Conservation (phyloP, 345 rosid species). For the Boechera stricta region DNA sequence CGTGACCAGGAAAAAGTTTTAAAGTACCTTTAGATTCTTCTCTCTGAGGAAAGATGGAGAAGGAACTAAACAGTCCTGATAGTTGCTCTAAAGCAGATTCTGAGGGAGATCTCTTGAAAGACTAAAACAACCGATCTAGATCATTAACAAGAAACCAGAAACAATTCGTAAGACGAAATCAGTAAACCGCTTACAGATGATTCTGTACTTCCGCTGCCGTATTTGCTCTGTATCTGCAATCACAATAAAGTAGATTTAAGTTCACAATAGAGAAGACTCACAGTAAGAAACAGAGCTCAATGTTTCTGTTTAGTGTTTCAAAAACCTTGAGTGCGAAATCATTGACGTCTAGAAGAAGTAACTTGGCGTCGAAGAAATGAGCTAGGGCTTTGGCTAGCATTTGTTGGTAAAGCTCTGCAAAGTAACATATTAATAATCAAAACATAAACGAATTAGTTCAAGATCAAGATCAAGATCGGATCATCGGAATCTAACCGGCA, state of each 20-base stretch:
- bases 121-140: conserved; percentile 45
- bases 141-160: neutral
- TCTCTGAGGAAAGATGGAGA: conserved; percentile 63
- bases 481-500: conserved; percentile 59
- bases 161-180: neutral
- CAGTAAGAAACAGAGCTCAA: neutral
- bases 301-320: neutral
- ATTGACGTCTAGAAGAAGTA: conserved; percentile 81
- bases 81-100: conserved; percentile 81
- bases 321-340: conserved; percentile 86
- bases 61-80: conserved; percentile 73
- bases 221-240: conserved; percentile 82
- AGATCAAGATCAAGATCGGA: neutral
- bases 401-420: conserved; percentile 92
- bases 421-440: neutral
- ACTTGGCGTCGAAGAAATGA: conserved; percentile 89
- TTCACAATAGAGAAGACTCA: neutral
- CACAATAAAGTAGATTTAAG: neutral
- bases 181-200: conserved; percentile 53
- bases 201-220: conserved; percentile 67
- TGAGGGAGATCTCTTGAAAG: conserved; percentile 72
- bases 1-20: neutral
- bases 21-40: conserved; percentile 65
- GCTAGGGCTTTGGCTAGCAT: conserved; percentile 97
- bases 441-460: conserved; percentile 4